A percentile compares a stretch with the other conserved stretches of the same genome.
These are phyloP conservation scores for Vaccinium vitisidaea DNA, from an alignment of 148 eudicot genomes.

Conservation along the genomic window DNA sequence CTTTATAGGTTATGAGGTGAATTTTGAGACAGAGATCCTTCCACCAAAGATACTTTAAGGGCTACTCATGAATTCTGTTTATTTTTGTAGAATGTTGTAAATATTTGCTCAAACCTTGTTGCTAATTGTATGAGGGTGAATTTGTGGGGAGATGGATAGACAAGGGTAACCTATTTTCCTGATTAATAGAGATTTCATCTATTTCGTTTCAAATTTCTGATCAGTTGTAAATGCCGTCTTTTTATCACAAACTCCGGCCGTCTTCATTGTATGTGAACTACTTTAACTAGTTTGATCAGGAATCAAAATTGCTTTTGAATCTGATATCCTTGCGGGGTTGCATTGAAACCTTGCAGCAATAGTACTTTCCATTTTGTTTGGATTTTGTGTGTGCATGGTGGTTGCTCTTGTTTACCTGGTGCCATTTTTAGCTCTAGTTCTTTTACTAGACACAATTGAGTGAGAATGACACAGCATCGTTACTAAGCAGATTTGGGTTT, in stretches of 20 bases:
- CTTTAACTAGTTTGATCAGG: neutral
- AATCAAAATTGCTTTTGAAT: neutral
- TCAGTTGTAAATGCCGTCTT: neutral
- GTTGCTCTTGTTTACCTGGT: neutral
- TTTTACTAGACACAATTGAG: neutral
- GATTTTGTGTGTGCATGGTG: neutral
- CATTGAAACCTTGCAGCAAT: neutral
- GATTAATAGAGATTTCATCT: neutral
- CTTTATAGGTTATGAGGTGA: neutral
- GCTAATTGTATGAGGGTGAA: neutral
- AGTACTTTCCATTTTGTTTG: neutral
- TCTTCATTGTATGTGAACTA: neutral
- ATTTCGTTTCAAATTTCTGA: neutral
- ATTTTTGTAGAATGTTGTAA: neutral
- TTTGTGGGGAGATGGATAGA: neutral
- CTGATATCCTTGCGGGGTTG: neutral
- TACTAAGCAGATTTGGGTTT: too few relatives aligned
- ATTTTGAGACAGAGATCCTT: neutral
- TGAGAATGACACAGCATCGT: neutral
- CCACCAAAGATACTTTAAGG: neutral
- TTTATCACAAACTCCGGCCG: neutral
- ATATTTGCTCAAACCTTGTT: neutral
- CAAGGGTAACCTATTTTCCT: neutral
- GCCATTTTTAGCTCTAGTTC: neutral
- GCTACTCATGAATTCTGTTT: neutral